A percentile compares a stretch with the other conserved stretches of the same genome.
phyloP scores from a whole-genome alignment of 768 basidiomycete genomes.

The Rubroboletus pulcherrimus region DNA sequence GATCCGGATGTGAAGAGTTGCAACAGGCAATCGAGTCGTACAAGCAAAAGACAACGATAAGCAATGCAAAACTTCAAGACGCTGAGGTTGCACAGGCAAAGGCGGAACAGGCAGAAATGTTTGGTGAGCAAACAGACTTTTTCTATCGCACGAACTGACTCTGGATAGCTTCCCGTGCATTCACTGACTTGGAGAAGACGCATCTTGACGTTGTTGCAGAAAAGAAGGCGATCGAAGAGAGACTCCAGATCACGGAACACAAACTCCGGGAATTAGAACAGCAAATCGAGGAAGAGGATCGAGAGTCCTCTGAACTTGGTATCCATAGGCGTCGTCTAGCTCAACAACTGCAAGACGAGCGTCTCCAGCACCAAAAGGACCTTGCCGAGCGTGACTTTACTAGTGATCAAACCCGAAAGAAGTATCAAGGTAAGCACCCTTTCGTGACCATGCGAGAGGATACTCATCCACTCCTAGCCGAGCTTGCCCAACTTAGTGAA shows the following conservation, averaged over 20 bases:
- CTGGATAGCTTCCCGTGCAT: conserved; percentile 51
- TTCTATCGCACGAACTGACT: conserved; percentile 9
- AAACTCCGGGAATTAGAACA: conserved; percentile 56
- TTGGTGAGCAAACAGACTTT: conserved; percentile 39
- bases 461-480: conserved; percentile 41
- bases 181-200: conserved; percentile 59
- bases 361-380: conserved; percentile 75
- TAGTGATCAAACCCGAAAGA: conserved; percentile 77
- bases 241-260: conserved; percentile 46
- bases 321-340: conserved; percentile 63
- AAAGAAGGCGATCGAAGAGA: conserved; percentile 48
- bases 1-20: conserved; percentile 42
- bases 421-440: conserved; percentile 64
- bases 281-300: conserved; percentile 64
- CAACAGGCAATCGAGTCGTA: conserved; percentile 62
- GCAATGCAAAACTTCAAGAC: conserved; percentile 59
- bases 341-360: conserved; percentile 75
- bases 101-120: conserved; percentile 58
- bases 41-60: conserved; percentile 57
- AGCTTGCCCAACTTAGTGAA: conserved; percentile 77
- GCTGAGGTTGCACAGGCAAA: conserved; percentile 67
- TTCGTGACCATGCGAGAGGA: not conserved
- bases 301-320: conserved; percentile 61
- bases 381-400: conserved; percentile 76
- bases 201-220: conserved; percentile 50